Evolutionary conservation across 306 rosid genomes (phyloP).

Genomic region (Psophocarpus tetragonolobus): DNA sequence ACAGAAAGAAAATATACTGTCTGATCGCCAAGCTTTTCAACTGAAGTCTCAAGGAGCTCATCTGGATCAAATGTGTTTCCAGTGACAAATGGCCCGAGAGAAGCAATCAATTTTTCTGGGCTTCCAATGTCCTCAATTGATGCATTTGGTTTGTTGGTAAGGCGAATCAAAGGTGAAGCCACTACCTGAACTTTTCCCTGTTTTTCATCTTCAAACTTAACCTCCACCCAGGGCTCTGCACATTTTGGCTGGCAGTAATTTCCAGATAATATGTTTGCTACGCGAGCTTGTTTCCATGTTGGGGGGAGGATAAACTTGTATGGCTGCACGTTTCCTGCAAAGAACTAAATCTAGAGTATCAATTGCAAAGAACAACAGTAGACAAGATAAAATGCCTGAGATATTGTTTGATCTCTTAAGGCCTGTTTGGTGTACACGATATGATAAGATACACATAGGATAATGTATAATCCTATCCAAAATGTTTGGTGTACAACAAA

Average conservation of each 20-base stretch:
- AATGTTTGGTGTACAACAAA: no score
- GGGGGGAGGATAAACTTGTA: conserved; percentile 92
- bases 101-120: conserved; percentile 90
- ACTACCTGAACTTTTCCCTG: conserved; percentile 94
- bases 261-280: conserved; percentile 96
- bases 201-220: conserved; percentile 88
- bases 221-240: conserved; percentile 99
- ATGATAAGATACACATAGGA: no score
- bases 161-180: conserved; percentile 88
- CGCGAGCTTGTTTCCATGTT: conserved; percentile 84
- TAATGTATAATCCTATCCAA: no score
- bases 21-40: conserved; percentile 81
- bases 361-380: conserved; percentile 38
- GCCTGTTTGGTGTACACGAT: no score
- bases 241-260: conserved; percentile 98
- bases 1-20: conserved; percentile 52
- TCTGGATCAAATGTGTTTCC: conserved; percentile 86
- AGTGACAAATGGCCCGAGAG: conserved; percentile 95
- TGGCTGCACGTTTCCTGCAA: conserved; percentile 97
- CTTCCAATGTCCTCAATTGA: conserved; percentile 89
- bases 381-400: neutral
- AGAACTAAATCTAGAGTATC: conserved; percentile 67
- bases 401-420: neutral
- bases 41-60: conserved; percentile 76
- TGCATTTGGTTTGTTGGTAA: conserved; percentile 90